A percentile compares a stretch with the other conserved stretches of the same genome.
Conservation (phyloP, 371 early-diverging fungal genomes). For the Rozella allomycis region DNA sequence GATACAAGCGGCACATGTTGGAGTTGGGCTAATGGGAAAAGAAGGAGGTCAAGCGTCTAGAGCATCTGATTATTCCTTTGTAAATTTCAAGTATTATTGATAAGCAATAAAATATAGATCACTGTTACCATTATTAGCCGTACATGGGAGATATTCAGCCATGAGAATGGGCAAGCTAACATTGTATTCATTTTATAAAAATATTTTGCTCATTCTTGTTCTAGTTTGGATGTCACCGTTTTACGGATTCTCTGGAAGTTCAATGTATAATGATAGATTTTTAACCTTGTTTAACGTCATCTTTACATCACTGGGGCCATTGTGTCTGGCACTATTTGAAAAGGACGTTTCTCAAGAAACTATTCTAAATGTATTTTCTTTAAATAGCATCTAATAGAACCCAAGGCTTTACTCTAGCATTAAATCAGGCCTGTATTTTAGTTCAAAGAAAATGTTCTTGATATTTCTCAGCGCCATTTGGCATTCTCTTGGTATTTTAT, state of each 20-base stretch:
- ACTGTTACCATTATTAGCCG: slow-evolving; percentile 16
- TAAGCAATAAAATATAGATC: no score
- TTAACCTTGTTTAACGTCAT: slow-evolving; percentile 20
- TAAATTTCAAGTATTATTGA: no score
- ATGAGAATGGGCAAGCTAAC: slow-evolving; percentile 13
- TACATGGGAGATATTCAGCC: slow-evolving; percentile 26
- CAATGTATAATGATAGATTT: slow-evolving; percentile 21
- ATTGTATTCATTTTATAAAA: slow-evolving; percentile 28
- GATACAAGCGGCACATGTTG: slow-evolving; percentile 33
- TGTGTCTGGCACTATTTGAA: slow-evolving; percentile 15
- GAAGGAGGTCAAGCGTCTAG: slow-evolving; percentile 46
- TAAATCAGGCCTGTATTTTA: no score
- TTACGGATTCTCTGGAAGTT: slow-evolving; percentile 16
- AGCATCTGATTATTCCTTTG: slow-evolving; percentile 37
- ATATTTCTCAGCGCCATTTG: no score
- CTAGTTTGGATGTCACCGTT: slow-evolving; percentile 14
- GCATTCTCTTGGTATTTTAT: no score
- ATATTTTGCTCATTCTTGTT: slow-evolving; percentile 18
- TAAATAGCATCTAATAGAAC: no score
- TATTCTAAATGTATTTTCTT: no score
- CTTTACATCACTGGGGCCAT: slow-evolving; percentile 18
- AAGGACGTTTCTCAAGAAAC: slow-evolving; percentile 9
- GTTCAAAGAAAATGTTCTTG: no score
- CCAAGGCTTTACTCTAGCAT: no score
- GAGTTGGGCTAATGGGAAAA: slow-evolving; percentile 43